These are phyloP conservation scores for Echinosophora koreensis DNA, from an alignment of 306 rosid genomes.

Conservation along the genomic window DNA sequence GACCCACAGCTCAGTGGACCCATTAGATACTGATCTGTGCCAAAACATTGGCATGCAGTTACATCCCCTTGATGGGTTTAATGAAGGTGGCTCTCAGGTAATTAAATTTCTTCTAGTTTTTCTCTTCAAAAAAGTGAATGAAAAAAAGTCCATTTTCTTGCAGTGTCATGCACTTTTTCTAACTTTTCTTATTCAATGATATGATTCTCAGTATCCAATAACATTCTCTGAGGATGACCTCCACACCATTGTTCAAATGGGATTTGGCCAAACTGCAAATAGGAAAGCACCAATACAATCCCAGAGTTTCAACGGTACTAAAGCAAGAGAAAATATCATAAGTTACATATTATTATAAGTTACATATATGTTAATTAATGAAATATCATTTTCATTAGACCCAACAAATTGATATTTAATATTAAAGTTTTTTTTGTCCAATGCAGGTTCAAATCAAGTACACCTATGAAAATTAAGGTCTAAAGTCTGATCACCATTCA, in stretches of 20 bases:
- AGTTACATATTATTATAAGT: constrained; percentile 2
- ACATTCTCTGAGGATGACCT: constrained; percentile 84
- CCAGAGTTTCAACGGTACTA: constrained; percentile 67
- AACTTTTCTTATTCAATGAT: constrained; percentile 29
- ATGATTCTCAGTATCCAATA: constrained; percentile 62
- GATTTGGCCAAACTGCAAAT: constrained; percentile 69
- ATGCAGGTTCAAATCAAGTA: constrained; percentile 75
- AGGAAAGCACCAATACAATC: constrained; percentile 58
- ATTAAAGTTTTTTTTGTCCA: not conserved
- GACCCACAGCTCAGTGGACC: constrained; percentile 66
- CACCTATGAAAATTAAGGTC: constrained; percentile 76
- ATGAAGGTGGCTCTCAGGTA: constrained; percentile 68
- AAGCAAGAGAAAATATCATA: not conserved
- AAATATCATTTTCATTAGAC: constrained; percentile 37
- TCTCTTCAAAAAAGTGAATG: not conserved
- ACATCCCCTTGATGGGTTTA: constrained; percentile 58
- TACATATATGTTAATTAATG: constrained; percentile 16
- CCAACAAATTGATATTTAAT: constrained; percentile 33
- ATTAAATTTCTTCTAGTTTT: constrained; percentile 14
- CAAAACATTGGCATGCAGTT: constrained; percentile 72
- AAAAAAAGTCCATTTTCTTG: not conserved
- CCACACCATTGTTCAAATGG: constrained; percentile 88
- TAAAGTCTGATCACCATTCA: constrained; percentile 65
- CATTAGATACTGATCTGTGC: constrained; percentile 61
- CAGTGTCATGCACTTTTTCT: constrained; percentile 32